Conservation (phyloP, 176 grass and related monocot genomes). For the Juncus inflexus region DNA sequence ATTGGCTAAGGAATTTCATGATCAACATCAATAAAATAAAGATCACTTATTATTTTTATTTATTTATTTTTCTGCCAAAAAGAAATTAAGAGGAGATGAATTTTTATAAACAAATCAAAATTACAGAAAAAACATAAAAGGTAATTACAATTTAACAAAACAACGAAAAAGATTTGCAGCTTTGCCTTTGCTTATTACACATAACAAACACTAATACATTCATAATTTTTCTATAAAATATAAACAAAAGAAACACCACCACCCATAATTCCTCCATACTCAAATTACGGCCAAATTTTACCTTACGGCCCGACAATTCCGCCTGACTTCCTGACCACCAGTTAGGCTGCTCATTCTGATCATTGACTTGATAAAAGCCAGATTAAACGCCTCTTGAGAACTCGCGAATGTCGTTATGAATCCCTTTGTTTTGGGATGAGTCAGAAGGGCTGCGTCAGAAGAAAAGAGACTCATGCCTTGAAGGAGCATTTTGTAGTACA, state of each 20-base stretch:
- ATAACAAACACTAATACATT: slow-evolving; percentile 13
- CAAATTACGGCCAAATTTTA: background rate
- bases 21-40: slow-evolving; percentile 13
- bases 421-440: slow-evolving; percentile 60
- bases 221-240: slow-evolving; percentile 26
- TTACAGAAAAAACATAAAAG: slow-evolving; percentile 4
- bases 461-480: slow-evolving; percentile 48
- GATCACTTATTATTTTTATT: background rate
- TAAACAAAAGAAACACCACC: slow-evolving; percentile 16
- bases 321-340: slow-evolving; percentile 61
- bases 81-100: background rate
- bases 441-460: slow-evolving; percentile 72
- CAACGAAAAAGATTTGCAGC: slow-evolving; percentile 19
- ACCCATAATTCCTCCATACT: background rate
- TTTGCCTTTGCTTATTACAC: slow-evolving; percentile 12
- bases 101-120: slow-evolving; percentile 10
- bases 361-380: slow-evolving; percentile 69
- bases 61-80: background rate
- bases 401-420: slow-evolving; percentile 48
- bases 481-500: slow-evolving; percentile 70
- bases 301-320: slow-evolving; percentile 54
- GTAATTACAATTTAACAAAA: slow-evolving; percentile 2
- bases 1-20: slow-evolving; percentile 9
- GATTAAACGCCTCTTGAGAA: slow-evolving; percentile 50
- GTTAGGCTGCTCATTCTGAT: slow-evolving; percentile 58